A percentile compares a stretch with the other conserved stretches of the same genome.
phyloP scores from a whole-genome alignment of 768 basidiomycete genomes.

The Tephrocybe sp. region DNA sequence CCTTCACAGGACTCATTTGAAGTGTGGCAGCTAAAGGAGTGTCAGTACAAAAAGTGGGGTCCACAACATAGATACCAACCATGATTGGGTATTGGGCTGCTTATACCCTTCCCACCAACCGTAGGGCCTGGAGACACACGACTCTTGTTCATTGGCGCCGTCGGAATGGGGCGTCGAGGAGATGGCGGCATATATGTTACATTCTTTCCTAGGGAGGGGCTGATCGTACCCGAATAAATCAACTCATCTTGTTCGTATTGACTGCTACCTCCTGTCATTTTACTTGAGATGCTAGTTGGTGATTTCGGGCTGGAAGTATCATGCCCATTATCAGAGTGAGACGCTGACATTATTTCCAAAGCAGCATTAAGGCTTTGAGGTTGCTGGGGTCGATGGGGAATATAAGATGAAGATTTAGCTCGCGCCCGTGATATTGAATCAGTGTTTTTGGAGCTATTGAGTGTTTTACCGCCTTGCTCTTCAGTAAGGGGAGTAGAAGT shows the following conservation, averaged over 20 bases:
- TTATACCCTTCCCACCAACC: constrained; percentile 63
- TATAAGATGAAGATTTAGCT: constrained; percentile 53
- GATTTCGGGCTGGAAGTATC: constrained; percentile 24
- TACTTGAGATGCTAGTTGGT: constrained; percentile 22
- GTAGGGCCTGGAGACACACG: constrained; percentile 38
- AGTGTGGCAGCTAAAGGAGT: constrained; percentile 54
- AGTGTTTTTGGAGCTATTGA: constrained; percentile 18
- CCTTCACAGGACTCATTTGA: constrained; percentile 75
- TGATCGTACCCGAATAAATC: constrained; percentile 23
- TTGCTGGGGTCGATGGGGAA: constrained; percentile 51
- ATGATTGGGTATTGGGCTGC: constrained; percentile 66
- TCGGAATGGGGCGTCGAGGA: constrained; percentile 42
- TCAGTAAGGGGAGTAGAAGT: constrained; percentile 22
- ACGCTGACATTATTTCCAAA: constrained; percentile 55
- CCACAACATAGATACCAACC: constrained; percentile 39
- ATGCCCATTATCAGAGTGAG: constrained; percentile 41
- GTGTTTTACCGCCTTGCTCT: constrained; percentile 33
- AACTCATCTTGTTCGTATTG: constrained; percentile 19
- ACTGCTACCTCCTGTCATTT: constrained; percentile 17
- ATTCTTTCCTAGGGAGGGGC: constrained; percentile 25
- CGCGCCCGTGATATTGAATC: constrained; percentile 45
- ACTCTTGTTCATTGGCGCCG: constrained; percentile 30
- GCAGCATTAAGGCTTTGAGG: constrained; percentile 75
- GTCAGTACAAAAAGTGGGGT: constrained; percentile 8
- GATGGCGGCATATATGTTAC: constrained; percentile 34